Evolutionary conservation across 129 eudicot species (phyloP), one percentile per base, ranked within the genome.

Genomic region (Centrapalus pauciflorus): DNA sequence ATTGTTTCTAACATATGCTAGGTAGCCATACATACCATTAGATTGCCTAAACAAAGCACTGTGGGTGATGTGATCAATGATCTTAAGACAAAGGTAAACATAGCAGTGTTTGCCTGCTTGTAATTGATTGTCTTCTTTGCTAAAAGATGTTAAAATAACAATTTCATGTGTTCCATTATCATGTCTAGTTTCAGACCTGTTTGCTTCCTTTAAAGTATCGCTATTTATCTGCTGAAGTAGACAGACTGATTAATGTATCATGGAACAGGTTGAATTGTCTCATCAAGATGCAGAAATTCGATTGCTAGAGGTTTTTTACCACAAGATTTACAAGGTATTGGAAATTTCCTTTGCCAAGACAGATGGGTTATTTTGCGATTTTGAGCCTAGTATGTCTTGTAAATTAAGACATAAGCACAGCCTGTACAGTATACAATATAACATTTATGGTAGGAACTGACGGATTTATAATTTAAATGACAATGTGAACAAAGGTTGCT

Each of bases 241-340:
- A 69, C 57, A 29, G 58, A 69, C 57, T 11, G 17, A 13, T 52
- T 8, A 54, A 52, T 49, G 24, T 61, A 54, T 61, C 27, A 11
- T 62, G 52, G 32, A 32, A 73, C 82, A 90, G 97, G 89, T 84
- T 78, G 97, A 90, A 69, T 61, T 90, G 74, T 90, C 97, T 50
- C 78, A 80, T 84, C 85, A 85, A 52, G 77, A 75, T 75, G 95
- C 97, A 17, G 97, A 90, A 63, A 85, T 90, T 50, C 86, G 95
- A 59, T 74, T 90, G 67, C 91, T 90, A 55, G 95, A 86, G 57
- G 95, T 90, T 71, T 90, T 90, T 81, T 84, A 84, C 75, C 95
- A 90, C 80, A 90, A 87, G 77, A 90, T 90, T 45, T 90, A 90
- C 85, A 90, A 90, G 97, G 97, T 90, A 74, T 35, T 46, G 12